Conservation (phyloP, 2,329 filamentous ascomycete genomes). For the Talaromyces sp. region DNA sequence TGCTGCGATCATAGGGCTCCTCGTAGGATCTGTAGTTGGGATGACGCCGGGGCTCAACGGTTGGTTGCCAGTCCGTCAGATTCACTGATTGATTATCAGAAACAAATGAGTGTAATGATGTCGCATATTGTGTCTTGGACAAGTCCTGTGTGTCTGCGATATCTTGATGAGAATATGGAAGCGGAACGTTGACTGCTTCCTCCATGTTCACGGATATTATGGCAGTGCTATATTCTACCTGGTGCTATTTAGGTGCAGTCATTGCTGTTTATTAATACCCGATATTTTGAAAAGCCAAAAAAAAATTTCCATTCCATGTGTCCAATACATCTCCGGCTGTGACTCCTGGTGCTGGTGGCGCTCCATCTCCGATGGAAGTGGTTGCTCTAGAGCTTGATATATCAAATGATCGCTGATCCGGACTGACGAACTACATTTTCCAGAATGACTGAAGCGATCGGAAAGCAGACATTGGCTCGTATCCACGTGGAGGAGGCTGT, state of each 20-base stretch:
- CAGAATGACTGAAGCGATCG: background rate
- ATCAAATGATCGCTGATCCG: slow-evolving; percentile 1
- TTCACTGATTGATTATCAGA: slow-evolving; percentile 6
- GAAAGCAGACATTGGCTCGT: background rate
- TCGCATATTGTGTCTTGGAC: background rate
- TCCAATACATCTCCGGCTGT: background rate
- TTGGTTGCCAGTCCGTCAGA: background rate
- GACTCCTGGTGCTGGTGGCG: background rate
- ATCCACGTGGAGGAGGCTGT: background rate
- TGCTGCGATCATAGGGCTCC: slow-evolving; percentile 3
- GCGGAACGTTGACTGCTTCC: slow-evolving; percentile 7
- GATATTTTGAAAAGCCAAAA: too few species aligned
- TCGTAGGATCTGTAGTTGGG: background rate
- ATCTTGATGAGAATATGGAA: background rate
- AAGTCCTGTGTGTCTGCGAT: background rate
- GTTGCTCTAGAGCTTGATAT: background rate
- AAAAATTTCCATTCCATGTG: background rate
- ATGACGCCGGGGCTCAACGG: background rate
- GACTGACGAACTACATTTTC: background rate
- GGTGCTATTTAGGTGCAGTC: background rate
- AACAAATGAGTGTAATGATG: slow-evolving; percentile 9
- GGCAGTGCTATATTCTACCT: background rate
- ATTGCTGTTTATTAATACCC: too few species aligned
- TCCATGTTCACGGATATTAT: background rate
- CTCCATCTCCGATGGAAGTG: background rate